Conservation (phyloP, 169 alveolate species). For the Theileria orientalis region DNA sequence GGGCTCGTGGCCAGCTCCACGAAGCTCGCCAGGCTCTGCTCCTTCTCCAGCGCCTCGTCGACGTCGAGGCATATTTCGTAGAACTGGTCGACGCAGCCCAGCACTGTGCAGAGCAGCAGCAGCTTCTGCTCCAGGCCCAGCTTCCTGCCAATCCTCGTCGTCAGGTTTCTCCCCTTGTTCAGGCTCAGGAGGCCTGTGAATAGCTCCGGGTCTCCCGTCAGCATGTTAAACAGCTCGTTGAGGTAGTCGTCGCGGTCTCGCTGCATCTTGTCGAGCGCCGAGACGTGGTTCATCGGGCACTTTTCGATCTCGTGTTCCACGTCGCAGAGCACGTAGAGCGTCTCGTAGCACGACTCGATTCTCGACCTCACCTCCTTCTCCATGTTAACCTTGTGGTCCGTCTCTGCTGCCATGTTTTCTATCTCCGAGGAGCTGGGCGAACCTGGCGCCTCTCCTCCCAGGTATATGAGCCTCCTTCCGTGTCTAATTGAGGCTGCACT, state of each 20-base stretch:
- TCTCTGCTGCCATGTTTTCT: not conserved
- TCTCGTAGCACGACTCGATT: slow-evolving; percentile 58
- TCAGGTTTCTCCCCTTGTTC: slow-evolving; percentile 53
- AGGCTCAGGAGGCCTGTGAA: slow-evolving; percentile 36
- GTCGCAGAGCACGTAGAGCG: slow-evolving; percentile 53
- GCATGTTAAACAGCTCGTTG: slow-evolving; percentile 32
- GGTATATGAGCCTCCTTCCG: slow-evolving; percentile 54
- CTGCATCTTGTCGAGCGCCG: slow-evolving; percentile 67
- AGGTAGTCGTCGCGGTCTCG: slow-evolving; percentile 56
- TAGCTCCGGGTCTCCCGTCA: slow-evolving; percentile 32
- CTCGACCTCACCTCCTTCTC: slow-evolving; percentile 35
- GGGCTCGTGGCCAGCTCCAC: slow-evolving; percentile 19
- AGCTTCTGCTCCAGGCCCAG: slow-evolving; percentile 57
- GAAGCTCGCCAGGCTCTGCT: slow-evolving; percentile 2
- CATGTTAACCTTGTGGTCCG: slow-evolving; percentile 1
- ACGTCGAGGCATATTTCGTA: slow-evolving; percentile 28
- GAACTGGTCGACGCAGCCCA: slow-evolving; percentile 12
- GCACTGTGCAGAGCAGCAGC: slow-evolving; percentile 37
- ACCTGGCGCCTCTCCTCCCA: slow-evolving; percentile 13
- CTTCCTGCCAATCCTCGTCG: slow-evolving; percentile 58
- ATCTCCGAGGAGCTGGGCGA: slow-evolving; percentile 4
- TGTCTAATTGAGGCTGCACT: slow-evolving; percentile 62
- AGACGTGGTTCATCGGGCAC: slow-evolving; percentile 69
- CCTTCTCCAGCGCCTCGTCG: slow-evolving; percentile 27
- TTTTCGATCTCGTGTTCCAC: slow-evolving; percentile 63